A percentile compares a stretch with the other conserved stretches of the same genome.
These are phyloP conservation scores for Cotoneaster glaucophyllus DNA, from an alignment of 306 rosid genomes.

Conservation along the genomic window DNA sequence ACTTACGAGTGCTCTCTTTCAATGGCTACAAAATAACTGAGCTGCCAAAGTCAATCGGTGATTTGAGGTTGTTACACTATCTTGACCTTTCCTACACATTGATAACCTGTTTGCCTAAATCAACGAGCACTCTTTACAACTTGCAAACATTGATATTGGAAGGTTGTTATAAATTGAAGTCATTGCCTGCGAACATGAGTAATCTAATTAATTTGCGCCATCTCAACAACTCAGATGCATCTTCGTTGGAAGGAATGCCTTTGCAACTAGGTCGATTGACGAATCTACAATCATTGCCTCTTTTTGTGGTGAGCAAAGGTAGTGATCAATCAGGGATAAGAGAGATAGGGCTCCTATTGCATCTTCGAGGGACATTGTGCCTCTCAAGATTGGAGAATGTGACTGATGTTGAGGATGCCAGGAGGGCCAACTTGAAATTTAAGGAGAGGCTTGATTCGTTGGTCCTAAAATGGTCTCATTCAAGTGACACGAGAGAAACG, in stretches of 20 bases:
- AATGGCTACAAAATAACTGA: no score
- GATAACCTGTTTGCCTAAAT: neutral
- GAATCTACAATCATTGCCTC: neutral
- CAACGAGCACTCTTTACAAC: neutral
- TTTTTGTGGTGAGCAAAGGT: no score
- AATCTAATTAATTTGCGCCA: neutral
- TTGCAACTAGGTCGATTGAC: neutral
- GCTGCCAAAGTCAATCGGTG: no score
- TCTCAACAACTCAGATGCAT: neutral
- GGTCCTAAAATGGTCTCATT: neutral
- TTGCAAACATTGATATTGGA: neutral
- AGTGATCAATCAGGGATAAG: neutral
- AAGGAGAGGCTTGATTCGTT: neutral
- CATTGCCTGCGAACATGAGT: neutral
- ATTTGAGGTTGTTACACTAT: no score
- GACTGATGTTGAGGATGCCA: neutral
- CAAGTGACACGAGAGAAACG: neutral
- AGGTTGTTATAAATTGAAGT: neutral
- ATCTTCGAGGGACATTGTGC: neutral
- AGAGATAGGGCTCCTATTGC: neutral
- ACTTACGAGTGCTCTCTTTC: no score
- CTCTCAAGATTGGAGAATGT: neutral
- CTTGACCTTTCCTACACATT: no score
- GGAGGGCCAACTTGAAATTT: neutral
- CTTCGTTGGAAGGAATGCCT: neutral